Evolutionary conservation across 345 rosid species (phyloP).

Genomic region (Bruguiera gymnorhiza): DNA sequence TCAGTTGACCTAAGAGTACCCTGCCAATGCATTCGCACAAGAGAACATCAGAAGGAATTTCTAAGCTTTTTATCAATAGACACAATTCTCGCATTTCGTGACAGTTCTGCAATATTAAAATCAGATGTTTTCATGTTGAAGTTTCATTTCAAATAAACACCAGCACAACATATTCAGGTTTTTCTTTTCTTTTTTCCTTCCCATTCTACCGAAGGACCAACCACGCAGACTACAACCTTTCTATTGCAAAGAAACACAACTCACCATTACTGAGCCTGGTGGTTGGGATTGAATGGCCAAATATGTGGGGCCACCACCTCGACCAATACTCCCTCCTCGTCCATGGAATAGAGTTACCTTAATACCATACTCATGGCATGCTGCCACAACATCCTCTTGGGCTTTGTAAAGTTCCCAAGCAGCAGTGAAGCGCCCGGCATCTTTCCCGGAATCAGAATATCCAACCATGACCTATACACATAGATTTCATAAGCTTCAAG

Average conservation of each 20-base stretch:
- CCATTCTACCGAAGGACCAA: too few relatives aligned
- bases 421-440: slow-evolving; percentile 97
- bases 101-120: neutral
- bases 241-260: slow-evolving; percentile 11
- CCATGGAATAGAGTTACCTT: slow-evolving; percentile 96
- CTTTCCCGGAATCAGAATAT: slow-evolving; percentile 98
- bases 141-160: too few relatives aligned
- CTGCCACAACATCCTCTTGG: slow-evolving; percentile 95
- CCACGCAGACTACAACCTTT: too few relatives aligned
- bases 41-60: neutral
- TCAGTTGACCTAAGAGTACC: slow-evolving; percentile 94
- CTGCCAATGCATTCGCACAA: slow-evolving; percentile 33
- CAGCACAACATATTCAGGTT: too few relatives aligned
- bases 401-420: slow-evolving; percentile 99
- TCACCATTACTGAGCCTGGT: slow-evolving; percentile 97
- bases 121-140: too few relatives aligned
- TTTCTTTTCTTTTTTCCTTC: too few relatives aligned
- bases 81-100: neutral
- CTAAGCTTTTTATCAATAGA: neutral
- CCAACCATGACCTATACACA: slow-evolving; percentile 91
- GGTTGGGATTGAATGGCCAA: slow-evolving; percentile 98
- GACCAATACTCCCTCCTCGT: slow-evolving; percentile 97
- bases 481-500: slow-evolving; percentile 8
- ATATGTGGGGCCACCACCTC: slow-evolving; percentile 97
- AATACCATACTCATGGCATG: slow-evolving; percentile 81